Percentiles rank a stretch among this genome's conserved stretches.
phyloP scores from a whole-genome alignment of 768 basidiomycete genomes.

The Gloeopeniophorella convolvens region DNA sequence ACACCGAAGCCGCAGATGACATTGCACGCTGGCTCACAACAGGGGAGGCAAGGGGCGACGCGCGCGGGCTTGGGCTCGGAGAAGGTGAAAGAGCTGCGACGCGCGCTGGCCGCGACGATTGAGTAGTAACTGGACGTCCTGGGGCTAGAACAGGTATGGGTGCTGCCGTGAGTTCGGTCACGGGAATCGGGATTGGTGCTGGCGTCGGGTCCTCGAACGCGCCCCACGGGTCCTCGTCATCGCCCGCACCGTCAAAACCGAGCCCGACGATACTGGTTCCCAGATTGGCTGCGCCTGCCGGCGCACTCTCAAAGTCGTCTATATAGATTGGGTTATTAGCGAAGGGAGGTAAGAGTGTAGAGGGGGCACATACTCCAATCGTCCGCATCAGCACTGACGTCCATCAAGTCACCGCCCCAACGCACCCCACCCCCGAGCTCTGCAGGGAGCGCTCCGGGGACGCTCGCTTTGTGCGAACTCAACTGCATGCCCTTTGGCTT shows the following conservation, averaged over 20 bases:
- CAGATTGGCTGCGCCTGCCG: slow-evolving; percentile 23
- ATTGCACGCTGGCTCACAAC: slow-evolving; percentile 20
- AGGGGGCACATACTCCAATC: slow-evolving; percentile 75
- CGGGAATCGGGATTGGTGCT: slow-evolving; percentile 10
- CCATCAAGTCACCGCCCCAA: slow-evolving; percentile 71
- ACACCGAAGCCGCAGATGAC: slow-evolving; percentile 22
- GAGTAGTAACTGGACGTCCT: not conserved
- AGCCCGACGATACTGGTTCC: slow-evolving; percentile 24
- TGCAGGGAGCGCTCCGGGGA: slow-evolving; percentile 38
- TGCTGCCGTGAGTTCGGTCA: slow-evolving; percentile 12
- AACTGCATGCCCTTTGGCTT: slow-evolving; percentile 64
- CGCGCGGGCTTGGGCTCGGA: not conserved
- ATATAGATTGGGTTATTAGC: not conserved
- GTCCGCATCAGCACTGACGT: slow-evolving; percentile 86
- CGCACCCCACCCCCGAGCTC: slow-evolving; percentile 54
- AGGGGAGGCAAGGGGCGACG: slow-evolving; percentile 11
- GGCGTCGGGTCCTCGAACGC: slow-evolving; percentile 16
- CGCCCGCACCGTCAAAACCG: slow-evolving; percentile 21
- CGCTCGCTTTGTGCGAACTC: slow-evolving; percentile 44
- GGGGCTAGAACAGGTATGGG: not conserved
- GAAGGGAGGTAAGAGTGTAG: slow-evolving; percentile 1
- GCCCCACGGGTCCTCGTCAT: slow-evolving; percentile 22
- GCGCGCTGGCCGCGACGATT: not conserved
- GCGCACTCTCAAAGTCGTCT: slow-evolving; percentile 32
- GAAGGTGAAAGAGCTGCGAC: not conserved